A percentile compares a stretch with the other conserved stretches of the same genome.
Conservation (phyloP, 495 filamentous ascomycete genomes). For the Letharia columbiana region DNA sequence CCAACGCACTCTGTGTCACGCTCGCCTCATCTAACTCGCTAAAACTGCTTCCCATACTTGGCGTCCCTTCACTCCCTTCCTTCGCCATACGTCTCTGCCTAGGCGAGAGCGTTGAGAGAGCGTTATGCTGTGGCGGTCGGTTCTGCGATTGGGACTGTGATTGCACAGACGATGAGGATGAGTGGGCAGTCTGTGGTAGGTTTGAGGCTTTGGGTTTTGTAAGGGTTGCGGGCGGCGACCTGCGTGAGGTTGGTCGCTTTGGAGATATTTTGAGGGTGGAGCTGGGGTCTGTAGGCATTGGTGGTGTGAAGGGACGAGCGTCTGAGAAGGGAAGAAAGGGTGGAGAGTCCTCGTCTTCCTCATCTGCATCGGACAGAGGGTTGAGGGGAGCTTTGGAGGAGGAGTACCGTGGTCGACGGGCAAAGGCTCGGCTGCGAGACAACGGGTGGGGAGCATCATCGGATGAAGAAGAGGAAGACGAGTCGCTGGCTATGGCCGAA, state of each 20-base stretch:
- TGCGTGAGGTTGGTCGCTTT: slow-evolving; percentile 25
- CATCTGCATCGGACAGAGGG: slow-evolving; percentile 45
- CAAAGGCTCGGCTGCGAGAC: slow-evolving; percentile 37
- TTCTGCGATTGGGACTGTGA: slow-evolving; percentile 19
- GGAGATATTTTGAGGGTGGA: slow-evolving; percentile 46
- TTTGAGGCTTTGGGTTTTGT: slow-evolving; percentile 15
- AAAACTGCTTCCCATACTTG: slow-evolving; percentile 96
- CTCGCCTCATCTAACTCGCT: slow-evolving; percentile 95
- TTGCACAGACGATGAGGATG: slow-evolving; percentile 28
- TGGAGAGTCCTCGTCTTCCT: slow-evolving; percentile 50
- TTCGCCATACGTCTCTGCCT: slow-evolving; percentile 43
- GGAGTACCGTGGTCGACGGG: slow-evolving; percentile 48
- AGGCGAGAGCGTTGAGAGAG: slow-evolving; percentile 51
- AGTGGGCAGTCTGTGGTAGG: slow-evolving; percentile 21
- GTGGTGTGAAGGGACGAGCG: slow-evolving; percentile 23
- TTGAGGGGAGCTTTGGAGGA: slow-evolving; percentile 28
- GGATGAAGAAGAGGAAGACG: slow-evolving; percentile 39
- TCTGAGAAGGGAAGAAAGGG: slow-evolving; percentile 63
- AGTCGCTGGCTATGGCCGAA: slow-evolving; percentile 31
- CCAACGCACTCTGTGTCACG: slow-evolving; percentile 86
- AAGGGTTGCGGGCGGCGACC: slow-evolving; percentile 3
- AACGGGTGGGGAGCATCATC: slow-evolving; percentile 31
- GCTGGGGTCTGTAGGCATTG: slow-evolving; percentile 41
- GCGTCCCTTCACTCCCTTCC: slow-evolving; percentile 75
- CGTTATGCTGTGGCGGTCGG: slow-evolving; percentile 34